These are phyloP conservation scores for Alternaria triticina DNA, from an alignment of 2,329 filamentous ascomycete species.

Conservation along the genomic window DNA sequence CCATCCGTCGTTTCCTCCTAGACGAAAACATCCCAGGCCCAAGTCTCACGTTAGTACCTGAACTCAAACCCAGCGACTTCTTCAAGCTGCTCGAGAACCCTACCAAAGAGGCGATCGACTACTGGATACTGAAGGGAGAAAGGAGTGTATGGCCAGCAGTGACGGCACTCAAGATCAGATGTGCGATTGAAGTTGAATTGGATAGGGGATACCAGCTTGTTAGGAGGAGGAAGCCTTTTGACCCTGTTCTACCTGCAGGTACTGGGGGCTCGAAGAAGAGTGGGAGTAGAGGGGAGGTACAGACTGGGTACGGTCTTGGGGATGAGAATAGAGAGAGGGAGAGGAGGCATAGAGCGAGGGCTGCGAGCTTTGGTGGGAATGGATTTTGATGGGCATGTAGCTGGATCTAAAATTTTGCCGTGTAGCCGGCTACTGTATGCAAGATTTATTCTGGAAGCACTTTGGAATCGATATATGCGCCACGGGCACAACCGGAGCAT, in stretches of 20 bases:
- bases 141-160: slow-evolving; percentile 90
- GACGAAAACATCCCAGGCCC: slow-evolving; percentile 82
- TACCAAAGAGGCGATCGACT: slow-evolving; percentile 74
- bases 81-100: slow-evolving; percentile 81
- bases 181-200: slow-evolving; percentile 85
- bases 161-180: slow-evolving; percentile 79
- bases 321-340: slow-evolving; percentile 8
- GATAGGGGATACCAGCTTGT: slow-evolving; percentile 85
- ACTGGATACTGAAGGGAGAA: slow-evolving; percentile 87
- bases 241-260: slow-evolving; percentile 28
- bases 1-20: slow-evolving; percentile 76
- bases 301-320: slow-evolving; percentile 15
- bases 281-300: slow-evolving; percentile 29
- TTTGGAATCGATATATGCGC: neutral
- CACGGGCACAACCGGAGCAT: neutral
- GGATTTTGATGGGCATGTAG: neutral
- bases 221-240: slow-evolving; percentile 59
- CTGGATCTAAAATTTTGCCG: neutral
- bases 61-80: slow-evolving; percentile 76
- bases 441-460: neutral
- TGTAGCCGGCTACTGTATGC: neutral
- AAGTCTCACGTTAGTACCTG: slow-evolving; percentile 81
- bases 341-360: slow-evolving; percentile 26
- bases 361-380: slow-evolving; percentile 38
- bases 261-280: slow-evolving; percentile 27